Conservation (phyloP, 805 yeast genomes). For the Zygosaccharomyces kombuchaensis region DNA sequence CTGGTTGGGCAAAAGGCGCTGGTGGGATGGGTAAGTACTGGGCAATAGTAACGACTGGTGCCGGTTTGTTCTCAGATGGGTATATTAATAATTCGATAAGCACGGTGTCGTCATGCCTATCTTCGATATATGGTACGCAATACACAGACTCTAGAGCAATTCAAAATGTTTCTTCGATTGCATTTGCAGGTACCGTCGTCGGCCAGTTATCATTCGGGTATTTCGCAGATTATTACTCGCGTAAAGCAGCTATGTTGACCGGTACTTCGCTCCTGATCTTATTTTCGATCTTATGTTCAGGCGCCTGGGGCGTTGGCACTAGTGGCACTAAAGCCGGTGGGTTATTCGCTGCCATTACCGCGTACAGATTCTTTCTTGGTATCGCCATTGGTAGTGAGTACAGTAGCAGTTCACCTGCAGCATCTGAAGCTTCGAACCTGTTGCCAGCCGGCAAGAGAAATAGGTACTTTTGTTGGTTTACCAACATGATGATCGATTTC, state of each 20-base stretch:
- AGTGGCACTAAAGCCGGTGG: constrained; percentile 40
- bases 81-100: constrained; percentile 74
- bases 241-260: constrained; percentile 65
- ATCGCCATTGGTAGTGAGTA: constrained; percentile 79
- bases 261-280: constrained; percentile 59
- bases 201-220: constrained; percentile 67
- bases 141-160: constrained; percentile 43
- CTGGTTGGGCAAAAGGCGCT: too few relatives aligned
- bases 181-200: constrained; percentile 63
- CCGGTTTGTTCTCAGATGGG: constrained; percentile 73
- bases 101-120: constrained; percentile 57
- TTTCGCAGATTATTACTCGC: constrained; percentile 59
- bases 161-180: constrained; percentile 65
- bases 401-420: constrained; percentile 63
- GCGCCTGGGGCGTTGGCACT: constrained; percentile 52
- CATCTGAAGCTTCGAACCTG: constrained; percentile 68
- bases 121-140: constrained; percentile 37
- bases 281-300: constrained; percentile 65
- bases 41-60: constrained; percentile 75
- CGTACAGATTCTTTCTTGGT: constrained; percentile 72
- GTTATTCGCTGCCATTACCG: constrained; percentile 72
- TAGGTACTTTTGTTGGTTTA: constrained; percentile 50
- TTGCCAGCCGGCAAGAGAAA: constrained; percentile 58
- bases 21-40: constrained; percentile 38
- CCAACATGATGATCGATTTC: constrained; percentile 66